These are phyloP conservation scores for Saccharomyces jurei DNA, from an alignment of 805 yeast species.

Conservation along the genomic window DNA sequence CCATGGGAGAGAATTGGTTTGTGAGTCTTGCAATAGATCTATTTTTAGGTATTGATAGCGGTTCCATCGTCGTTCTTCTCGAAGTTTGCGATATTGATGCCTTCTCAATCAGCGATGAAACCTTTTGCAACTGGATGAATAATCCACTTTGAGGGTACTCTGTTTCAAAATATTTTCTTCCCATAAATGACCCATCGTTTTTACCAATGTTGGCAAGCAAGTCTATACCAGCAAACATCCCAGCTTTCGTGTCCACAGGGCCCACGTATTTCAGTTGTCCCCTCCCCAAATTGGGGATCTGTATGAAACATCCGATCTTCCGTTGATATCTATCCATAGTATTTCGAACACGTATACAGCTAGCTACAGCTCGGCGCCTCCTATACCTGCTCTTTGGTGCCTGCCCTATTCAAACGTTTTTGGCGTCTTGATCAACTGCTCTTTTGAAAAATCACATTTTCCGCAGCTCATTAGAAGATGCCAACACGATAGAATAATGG, in stretches of 20 bases:
- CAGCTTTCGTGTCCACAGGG: conserved; percentile 59
- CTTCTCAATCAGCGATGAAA: conserved; percentile 20
- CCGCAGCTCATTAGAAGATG: neutral
- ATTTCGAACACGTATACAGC: neutral
- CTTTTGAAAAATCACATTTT: neutral
- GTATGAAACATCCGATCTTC: conserved; percentile 29
- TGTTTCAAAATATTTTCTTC: conserved; percentile 61
- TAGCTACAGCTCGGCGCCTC: neutral
- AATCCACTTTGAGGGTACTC: conserved; percentile 60
- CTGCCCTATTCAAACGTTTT: neutral
- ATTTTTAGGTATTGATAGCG: neutral
- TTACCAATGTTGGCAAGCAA: conserved; percentile 65
- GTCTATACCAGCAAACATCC: conserved; percentile 83
- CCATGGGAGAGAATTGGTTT: neutral
- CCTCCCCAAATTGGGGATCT: conserved; percentile 59
- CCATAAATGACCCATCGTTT: conserved; percentile 77
- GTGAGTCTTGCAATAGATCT: neutral
- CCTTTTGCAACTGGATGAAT: conserved; percentile 54
- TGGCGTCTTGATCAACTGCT: neutral
- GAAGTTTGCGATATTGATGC: conserved; percentile 5
- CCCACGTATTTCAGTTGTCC: conserved; percentile 72
- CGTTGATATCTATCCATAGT: conserved; percentile 12
- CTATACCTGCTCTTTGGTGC: neutral
- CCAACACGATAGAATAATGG: neutral
- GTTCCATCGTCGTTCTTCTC: conserved; percentile 14